phyloP scores from a whole-genome alignment of 1,284 basidiomycete species.

The Ganoderma leucocontextum region DNA sequence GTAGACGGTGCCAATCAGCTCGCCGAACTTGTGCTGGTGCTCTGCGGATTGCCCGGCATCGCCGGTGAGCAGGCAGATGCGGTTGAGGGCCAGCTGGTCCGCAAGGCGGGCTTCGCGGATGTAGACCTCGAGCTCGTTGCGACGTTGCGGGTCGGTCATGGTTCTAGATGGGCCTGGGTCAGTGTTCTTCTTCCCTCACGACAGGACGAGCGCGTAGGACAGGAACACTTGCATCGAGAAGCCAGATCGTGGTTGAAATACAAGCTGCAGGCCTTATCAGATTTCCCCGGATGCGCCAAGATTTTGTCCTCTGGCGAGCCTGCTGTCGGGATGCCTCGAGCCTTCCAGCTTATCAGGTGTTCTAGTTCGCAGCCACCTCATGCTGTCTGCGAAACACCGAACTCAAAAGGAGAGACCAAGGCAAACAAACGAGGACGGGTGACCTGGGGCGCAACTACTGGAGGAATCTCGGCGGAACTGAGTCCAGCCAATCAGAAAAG shows the following conservation, averaged over 20 bases:
- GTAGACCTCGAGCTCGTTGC: constrained; percentile 23
- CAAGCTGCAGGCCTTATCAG: constrained; percentile 10
- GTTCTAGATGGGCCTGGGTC: constrained; percentile 6
- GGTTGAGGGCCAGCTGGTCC: constrained; percentile 66
- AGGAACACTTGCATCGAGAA: constrained; percentile 8
- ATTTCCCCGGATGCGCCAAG: background rate
- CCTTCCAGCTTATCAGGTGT: background rate
- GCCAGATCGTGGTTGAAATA: constrained; percentile 2
- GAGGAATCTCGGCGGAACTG: constrained; percentile 14
- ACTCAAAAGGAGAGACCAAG: background rate
- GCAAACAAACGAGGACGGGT: background rate
- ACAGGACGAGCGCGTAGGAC: background rate
- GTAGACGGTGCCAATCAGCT: constrained; percentile 74
- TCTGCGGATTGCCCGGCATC: constrained; percentile 75
- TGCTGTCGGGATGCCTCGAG: background rate
- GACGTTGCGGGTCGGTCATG: constrained; percentile 5
- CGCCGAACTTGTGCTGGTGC: constrained; percentile 61
- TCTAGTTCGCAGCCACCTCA: background rate
- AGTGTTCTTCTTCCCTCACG: constrained; percentile 1
- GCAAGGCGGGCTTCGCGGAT: constrained; percentile 64
- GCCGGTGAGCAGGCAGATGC: constrained; percentile 77
- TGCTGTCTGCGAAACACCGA: background rate
- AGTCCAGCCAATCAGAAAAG: constrained; percentile 18
- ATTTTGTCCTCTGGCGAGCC: background rate
- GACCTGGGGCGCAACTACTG: constrained; percentile 7